These are phyloP conservation scores for Colletotrichum tropicale DNA, from an alignment of 2,329 filamentous ascomycete genomes.

Conservation along the genomic window DNA sequence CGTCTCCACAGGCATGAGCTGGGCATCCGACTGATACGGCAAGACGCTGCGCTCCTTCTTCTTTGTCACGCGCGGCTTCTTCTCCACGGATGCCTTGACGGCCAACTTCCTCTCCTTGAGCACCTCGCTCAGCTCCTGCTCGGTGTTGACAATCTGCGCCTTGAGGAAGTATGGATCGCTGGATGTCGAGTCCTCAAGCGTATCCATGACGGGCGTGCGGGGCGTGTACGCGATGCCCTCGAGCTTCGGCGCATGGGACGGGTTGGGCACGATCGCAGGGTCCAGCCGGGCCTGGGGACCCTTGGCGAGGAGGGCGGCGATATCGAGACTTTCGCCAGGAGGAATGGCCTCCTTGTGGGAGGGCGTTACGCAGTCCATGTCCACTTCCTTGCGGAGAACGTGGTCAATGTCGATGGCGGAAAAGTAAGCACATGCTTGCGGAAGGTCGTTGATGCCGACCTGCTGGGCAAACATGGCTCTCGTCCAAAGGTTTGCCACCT, in stretches of 20 bases:
- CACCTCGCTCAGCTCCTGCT: conserved; percentile 76
- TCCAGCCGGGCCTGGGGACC: conserved; percentile 73
- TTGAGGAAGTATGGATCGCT: conserved; percentile 70
- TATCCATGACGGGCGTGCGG: conserved; percentile 80
- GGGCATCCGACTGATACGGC: conserved; percentile 39
- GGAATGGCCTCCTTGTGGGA: conserved; percentile 80
- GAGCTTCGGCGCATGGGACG: conserved; percentile 56
- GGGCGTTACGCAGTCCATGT: conserved; percentile 96
- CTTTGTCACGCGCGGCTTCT: conserved; percentile 1
- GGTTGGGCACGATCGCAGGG: conserved; percentile 61
- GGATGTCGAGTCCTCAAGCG: conserved; percentile 56
- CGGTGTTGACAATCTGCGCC: conserved; percentile 80
- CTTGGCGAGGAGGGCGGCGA: conserved; percentile 76
- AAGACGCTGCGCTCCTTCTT: conserved; percentile 26
- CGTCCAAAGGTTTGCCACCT: conserved; percentile 95
- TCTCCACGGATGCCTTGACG: conserved; percentile 27
- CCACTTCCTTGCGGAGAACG: conserved; percentile 95
- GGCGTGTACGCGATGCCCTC: conserved; percentile 71
- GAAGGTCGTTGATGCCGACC: conserved; percentile 92
- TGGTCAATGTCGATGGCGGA: conserved; percentile 94
- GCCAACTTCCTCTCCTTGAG: conserved; percentile 62
- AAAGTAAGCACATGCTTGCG: conserved; percentile 94
- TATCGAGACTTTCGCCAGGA: conserved; percentile 87
- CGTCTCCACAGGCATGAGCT: conserved; percentile 37
- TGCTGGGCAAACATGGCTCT: conserved; percentile 97